phyloP scores from a whole-genome alignment of 2,329 filamentous ascomycete genomes.

The Aspergillus tamarii region DNA sequence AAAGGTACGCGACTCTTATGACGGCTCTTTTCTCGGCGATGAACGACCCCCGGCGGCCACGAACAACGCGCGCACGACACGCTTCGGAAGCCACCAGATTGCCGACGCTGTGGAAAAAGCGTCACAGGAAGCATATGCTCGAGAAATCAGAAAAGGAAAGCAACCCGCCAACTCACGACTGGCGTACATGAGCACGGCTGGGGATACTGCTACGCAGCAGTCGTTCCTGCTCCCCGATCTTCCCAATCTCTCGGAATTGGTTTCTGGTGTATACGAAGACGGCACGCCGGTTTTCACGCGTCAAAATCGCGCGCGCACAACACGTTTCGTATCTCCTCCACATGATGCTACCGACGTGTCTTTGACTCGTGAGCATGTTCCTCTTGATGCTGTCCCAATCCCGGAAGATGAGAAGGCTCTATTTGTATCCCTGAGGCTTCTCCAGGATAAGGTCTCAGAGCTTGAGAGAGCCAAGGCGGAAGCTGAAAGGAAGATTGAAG shows the following conservation, averaged over 20 bases:
- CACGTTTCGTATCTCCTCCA: conserved; percentile 58
- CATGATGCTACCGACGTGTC: conserved; percentile 37
- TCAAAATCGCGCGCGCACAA: conserved; percentile 51
- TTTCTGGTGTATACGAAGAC: conserved; percentile 61
- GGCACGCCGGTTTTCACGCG: conserved; percentile 61
- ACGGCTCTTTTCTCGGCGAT: conserved; percentile 55
- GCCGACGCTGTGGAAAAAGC: conserved; percentile 44
- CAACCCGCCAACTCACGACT: conserved; percentile 28
- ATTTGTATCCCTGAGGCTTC: conserved; percentile 61
- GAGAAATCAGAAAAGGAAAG: conserved; percentile 34
- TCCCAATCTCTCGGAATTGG: conserved; percentile 63
- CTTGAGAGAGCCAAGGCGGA: conserved; percentile 60
- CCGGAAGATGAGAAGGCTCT: conserved; percentile 66
- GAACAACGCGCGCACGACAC: conserved; percentile 55
- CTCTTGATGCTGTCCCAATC: conserved; percentile 58
- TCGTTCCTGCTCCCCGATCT: conserved; percentile 66
- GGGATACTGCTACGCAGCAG: conserved; percentile 57
- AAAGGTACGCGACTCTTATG: conserved; percentile 55
- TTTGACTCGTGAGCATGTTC: conserved; percentile 45
- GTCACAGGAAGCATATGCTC: conserved; percentile 38
- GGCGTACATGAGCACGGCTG: conserved; percentile 29
- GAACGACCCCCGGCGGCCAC: conserved; percentile 51
- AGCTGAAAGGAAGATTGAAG: conserved; percentile 52
- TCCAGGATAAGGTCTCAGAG: conserved; percentile 61
- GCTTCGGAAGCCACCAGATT: conserved; percentile 54